phyloP scores from a whole-genome alignment of 192 early-diverging fungal species.

The Coemansia sp. region DNA sequence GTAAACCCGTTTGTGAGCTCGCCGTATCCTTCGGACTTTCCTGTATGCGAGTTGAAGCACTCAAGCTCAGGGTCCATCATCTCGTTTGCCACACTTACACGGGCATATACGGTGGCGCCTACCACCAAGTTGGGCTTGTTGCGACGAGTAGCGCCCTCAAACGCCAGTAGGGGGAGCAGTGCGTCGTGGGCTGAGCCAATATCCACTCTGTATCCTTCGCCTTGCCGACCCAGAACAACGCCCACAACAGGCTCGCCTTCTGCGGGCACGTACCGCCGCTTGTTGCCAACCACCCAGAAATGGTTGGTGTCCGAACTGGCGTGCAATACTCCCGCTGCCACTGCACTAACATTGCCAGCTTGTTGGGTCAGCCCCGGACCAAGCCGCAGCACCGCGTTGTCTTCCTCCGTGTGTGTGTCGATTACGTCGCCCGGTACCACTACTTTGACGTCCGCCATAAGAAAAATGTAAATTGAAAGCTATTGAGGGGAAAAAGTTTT shows the following conservation, averaged over 20 bases:
- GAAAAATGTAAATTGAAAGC: neutral
- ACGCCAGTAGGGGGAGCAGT: conserved; percentile 73
- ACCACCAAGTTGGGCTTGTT: conserved; percentile 83
- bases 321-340: conserved; percentile 74
- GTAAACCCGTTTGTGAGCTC: conserved; percentile 80
- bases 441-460: conserved; percentile 29
- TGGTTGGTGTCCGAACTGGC: conserved; percentile 56
- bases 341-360: conserved; percentile 62
- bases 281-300: conserved; percentile 82
- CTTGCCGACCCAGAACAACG: conserved; percentile 63
- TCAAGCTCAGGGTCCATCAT: conserved; percentile 98
- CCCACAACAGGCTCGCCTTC: conserved; percentile 88
- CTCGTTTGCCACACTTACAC: conserved; percentile 82
- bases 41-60: conserved; percentile 78
- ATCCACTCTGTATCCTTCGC: conserved; percentile 85
- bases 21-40: conserved; percentile 87
- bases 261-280: conserved; percentile 86
- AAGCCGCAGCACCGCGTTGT: conserved; percentile 57
- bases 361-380: conserved; percentile 81
- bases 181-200: conserved; percentile 92
- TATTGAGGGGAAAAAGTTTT: no score
- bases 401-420: conserved; percentile 22
- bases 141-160: conserved; percentile 91
- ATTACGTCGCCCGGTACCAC: conserved; percentile 46
- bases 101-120: conserved; percentile 79